Percentiles rank a stretch among this genome's conserved stretches.
phyloP scores from a whole-genome alignment of 257 asterid species.

The Przewalskia tangutica region DNA sequence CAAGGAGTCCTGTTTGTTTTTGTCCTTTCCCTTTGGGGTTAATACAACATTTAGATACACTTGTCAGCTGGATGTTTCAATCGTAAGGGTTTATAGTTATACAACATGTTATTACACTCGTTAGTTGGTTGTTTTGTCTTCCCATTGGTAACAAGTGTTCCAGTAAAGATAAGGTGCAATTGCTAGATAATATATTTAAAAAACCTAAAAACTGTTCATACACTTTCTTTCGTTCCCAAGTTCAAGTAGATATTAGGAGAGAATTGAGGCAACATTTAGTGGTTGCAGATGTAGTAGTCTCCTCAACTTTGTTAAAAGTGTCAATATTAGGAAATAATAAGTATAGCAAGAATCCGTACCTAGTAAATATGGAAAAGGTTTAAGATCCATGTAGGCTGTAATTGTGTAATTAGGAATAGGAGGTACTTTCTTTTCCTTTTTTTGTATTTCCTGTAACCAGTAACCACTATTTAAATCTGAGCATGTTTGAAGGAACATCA shows the following conservation, averaged over 20 bases:
- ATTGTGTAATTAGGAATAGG: not conserved
- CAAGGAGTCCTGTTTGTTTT: not conserved
- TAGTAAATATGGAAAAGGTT: not conserved
- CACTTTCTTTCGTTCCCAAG: not conserved
- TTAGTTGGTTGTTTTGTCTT: not conserved
- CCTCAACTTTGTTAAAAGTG: not conserved
- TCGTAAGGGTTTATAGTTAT: not conserved
- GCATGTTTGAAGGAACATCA: not conserved
- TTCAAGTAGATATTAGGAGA: not conserved
- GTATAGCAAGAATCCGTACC: not conserved
- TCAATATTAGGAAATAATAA: not conserved
- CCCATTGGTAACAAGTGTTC: not conserved
- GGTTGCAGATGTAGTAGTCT: not conserved
- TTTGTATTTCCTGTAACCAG: not conserved
- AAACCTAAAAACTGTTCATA: not conserved
- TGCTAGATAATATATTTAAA: not conserved
- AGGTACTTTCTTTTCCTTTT: not conserved
- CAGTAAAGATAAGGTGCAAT: not conserved
- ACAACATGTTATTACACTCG: not conserved
- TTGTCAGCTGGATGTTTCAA: not conserved
- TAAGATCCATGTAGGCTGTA: not conserved
- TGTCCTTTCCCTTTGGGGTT: not conserved
- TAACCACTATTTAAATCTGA: not conserved
- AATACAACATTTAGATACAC: not conserved
- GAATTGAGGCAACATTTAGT: not conserved